These are phyloP conservation scores for Podosphaera xanthii DNA, from an alignment of 2,329 filamentous ascomycete genomes.

Conservation along the genomic window DNA sequence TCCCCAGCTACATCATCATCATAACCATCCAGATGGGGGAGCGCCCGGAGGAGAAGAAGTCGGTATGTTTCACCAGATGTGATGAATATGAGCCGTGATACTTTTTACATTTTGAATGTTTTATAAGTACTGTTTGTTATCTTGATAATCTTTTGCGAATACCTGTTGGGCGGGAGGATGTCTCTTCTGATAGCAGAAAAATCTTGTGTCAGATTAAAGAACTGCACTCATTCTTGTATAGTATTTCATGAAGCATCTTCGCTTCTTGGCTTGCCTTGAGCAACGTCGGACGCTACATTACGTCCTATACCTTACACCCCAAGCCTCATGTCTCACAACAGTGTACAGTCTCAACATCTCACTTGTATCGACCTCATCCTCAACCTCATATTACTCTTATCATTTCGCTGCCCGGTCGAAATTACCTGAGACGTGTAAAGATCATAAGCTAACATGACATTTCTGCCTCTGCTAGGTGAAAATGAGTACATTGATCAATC, in stretches of 20 bases:
- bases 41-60: conserved; percentile 54
- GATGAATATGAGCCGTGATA: conserved; percentile 22
- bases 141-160: conserved; percentile 15
- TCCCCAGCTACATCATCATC: conserved; percentile 46
- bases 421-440: conserved; percentile 3
- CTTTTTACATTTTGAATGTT: conserved; percentile 5
- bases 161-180: conserved; percentile 8
- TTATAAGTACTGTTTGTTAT: conserved; percentile 15
- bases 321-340: conserved; percentile 12
- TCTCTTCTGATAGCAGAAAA: conserved; percentile 5
- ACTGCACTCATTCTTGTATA: conserved; percentile 15
- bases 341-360: conserved; percentile 9
- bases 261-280: conserved; percentile 9
- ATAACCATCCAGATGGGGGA: conserved; percentile 44
- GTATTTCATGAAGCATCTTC: conserved; percentile 17
- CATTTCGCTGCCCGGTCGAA: conserved; percentile 13
- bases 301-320: conserved; percentile 9
- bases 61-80: conserved; percentile 92
- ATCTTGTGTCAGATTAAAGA: conserved; percentile 8
- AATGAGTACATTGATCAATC: conserved; percentile 33
- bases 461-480: conserved; percentile 25
- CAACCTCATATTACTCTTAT: conserved; percentile 3
- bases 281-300: conserved; percentile 3
- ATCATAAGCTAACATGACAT: conserved; percentile 14
- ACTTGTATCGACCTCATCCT: conserved; percentile 3